Base-by-base conservation (phyloP, 176 grass and related monocot genomes). In the Musa troglodytarum region DNA sequence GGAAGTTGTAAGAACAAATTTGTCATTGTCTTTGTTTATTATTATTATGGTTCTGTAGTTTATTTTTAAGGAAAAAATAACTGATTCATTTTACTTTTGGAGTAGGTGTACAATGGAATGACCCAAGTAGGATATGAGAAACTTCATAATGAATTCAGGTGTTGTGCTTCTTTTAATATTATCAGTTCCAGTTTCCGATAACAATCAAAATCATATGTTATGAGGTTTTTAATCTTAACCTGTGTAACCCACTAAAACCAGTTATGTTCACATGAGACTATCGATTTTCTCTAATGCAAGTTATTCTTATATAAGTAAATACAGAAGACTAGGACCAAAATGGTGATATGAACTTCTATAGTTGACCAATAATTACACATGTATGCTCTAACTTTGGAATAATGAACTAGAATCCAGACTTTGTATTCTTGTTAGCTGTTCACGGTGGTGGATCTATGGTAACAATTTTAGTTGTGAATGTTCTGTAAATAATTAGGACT, bases 41-140 rank as follows among this genome's bases (percentile, higher is more conserved):
- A 15, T 52, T 81, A 4, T 75, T 84, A 68, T 56, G 26, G 4
- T 55, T 10, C 34, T 43, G 34, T 43, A 43, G 34, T 77, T 34
- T 2, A 78, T 78, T 29, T 77, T 52, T 78, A 71, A 17, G 9
- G 73, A 12, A 77, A 76, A 79, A 57, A 74, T 53, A 22, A 84
- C 16, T 26, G 13, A 61, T 83, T 81, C 25, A 52, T 83, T 69
- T 77, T 3, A 34, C 62, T 53, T 57, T 81, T 74, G 71, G 59
- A 16, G 2, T 61, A 98, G 94, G 86, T 98, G 83, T 89, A 89
- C 73, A 81, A 93, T 71, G 94, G 94, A 68, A 86, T 98, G 76
- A 98, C 88, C 78, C 94, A 93, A 70, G 58, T 82, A 9, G 94
- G 90, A 82, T 98, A 89, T 56, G 94, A 98, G 72, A 79, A 91